Conservation (phyloP, 73 alveolate genomes). For the Diophrys sp. region DNA sequence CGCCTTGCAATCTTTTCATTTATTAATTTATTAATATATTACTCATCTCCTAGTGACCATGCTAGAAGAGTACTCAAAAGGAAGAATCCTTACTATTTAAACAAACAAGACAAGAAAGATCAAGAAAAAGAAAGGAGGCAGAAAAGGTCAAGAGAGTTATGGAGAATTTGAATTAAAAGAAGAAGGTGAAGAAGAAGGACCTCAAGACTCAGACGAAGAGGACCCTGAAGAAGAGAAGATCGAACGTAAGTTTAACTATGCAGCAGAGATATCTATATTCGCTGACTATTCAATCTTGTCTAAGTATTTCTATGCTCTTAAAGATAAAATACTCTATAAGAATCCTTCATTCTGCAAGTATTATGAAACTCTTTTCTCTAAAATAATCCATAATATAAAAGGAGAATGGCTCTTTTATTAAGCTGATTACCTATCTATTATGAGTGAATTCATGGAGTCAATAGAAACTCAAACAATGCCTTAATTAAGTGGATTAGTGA, state of each 20-base stretch:
- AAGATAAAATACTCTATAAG: constrained; percentile 17
- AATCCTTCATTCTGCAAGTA: constrained; percentile 29
- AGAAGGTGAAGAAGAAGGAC: constrained; percentile 7
- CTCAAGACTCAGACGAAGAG: constrained; percentile 27
- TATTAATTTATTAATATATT: no score
- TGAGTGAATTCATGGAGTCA: constrained; percentile 22
- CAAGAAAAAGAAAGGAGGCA: constrained; percentile 2
- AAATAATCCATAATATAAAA: constrained; percentile 57
- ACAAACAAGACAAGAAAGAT: constrained; percentile 46
- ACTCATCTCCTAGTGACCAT: constrained; percentile 44
- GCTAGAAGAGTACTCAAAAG: constrained; percentile 67
- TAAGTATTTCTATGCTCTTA: constrained; percentile 27
- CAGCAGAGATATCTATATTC: constrained; percentile 35
- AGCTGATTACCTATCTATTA: constrained; percentile 52
- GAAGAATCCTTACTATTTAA: constrained; percentile 56
- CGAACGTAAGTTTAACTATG: constrained; percentile 49
- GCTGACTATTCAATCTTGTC: constrained; percentile 46
- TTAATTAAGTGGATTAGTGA: constrained; percentile 30
- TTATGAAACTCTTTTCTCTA: constrained; percentile 33
- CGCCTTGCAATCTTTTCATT: no score
- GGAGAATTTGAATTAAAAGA: not conserved
- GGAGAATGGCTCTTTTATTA: constrained; percentile 79
- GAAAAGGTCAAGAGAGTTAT: constrained; percentile 22
- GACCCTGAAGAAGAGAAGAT: constrained; percentile 35
- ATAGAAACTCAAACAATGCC: constrained; percentile 14